phyloP scores from a whole-genome alignment of 2,329 filamentous ascomycete species.

The Albifimbria verrucaria region DNA sequence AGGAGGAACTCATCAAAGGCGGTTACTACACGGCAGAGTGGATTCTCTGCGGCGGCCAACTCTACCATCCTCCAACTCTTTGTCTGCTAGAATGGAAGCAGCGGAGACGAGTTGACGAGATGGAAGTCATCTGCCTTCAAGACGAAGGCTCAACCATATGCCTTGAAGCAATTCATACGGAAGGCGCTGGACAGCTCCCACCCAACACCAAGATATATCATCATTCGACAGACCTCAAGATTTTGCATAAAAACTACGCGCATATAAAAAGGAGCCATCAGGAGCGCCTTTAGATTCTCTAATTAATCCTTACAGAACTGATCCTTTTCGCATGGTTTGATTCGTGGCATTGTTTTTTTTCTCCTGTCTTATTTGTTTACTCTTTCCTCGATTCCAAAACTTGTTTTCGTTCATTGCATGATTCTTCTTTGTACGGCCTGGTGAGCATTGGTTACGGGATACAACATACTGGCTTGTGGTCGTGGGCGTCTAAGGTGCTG shows the following conservation, averaged over 20 bases:
- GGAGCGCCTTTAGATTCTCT: conserved; percentile 1
- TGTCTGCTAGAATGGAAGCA: conserved; percentile 29
- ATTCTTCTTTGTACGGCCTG: too few relatives aligned
- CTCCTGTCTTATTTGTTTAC: not conserved
- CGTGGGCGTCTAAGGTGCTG: not conserved
- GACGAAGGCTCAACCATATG: conserved; percentile 4
- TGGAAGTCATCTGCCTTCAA: conserved; percentile 16
- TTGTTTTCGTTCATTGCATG: too few relatives aligned
- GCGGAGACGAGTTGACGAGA: conserved; percentile 8
- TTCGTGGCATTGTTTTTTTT: not conserved
- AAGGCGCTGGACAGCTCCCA: not conserved
- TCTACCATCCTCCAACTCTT: conserved; percentile 32
- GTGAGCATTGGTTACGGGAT: too few relatives aligned
- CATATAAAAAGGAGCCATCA: conserved; percentile 10
- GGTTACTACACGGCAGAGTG: conserved; percentile 63
- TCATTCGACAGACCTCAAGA: conserved; percentile 7
- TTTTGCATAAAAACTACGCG: conserved; percentile 17
- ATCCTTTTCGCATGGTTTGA: too few relatives aligned
- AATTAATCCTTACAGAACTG: conserved; percentile 14
- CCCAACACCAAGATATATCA: conserved; percentile 4
- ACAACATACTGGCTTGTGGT: not conserved
- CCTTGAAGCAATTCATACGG: not conserved
- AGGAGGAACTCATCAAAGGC: conserved; percentile 58
- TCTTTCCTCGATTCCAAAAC: too few relatives aligned
- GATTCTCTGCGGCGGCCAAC: conserved; percentile 28